These are phyloP conservation scores for Cutaneotrichosporon cutaneum DNA, from an alignment of 1,284 basidiomycete genomes.

Conservation along the genomic window DNA sequence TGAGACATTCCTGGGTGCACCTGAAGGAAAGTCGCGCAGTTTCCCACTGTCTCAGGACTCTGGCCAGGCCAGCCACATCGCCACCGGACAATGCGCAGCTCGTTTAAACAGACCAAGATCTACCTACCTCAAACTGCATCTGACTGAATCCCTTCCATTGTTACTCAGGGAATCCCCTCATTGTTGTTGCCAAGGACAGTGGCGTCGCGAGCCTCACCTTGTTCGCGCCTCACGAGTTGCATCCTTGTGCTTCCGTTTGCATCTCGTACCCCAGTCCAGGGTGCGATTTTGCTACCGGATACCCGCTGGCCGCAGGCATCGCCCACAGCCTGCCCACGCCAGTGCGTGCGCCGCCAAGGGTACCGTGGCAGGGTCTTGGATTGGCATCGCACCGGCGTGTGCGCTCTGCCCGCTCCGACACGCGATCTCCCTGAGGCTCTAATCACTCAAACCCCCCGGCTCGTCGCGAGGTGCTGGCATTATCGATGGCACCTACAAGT, in stretches of 20 bases:
- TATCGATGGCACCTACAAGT: too few species aligned
- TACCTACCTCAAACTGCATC: not conserved
- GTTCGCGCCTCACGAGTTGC: not conserved
- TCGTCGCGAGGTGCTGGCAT: too few species aligned
- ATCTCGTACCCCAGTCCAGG: not conserved
- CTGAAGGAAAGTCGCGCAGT: not conserved
- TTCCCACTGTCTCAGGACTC: not conserved
- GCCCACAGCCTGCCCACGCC: too few species aligned
- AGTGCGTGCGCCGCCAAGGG: too few species aligned
- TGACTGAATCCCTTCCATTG: not conserved
- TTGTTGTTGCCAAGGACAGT: not conserved
- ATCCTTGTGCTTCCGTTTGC: not conserved
- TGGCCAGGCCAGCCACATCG: too few species aligned
- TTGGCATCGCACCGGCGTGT: too few species aligned
- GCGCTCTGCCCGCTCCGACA: too few species aligned
- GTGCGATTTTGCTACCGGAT: not conserved
- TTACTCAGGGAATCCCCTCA: not conserved
- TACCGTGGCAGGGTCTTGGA: too few species aligned
- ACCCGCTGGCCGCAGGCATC: too few species aligned
- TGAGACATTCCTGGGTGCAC: not conserved
- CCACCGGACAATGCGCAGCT: not conserved
- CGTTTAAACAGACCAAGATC: not conserved
- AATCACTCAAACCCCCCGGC: too few species aligned
- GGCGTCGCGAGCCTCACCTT: not conserved
- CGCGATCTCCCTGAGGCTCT: too few species aligned